phyloP scores from a whole-genome alignment of 495 filamentous ascomycete genomes.

The Jackrogersella minutella region DNA sequence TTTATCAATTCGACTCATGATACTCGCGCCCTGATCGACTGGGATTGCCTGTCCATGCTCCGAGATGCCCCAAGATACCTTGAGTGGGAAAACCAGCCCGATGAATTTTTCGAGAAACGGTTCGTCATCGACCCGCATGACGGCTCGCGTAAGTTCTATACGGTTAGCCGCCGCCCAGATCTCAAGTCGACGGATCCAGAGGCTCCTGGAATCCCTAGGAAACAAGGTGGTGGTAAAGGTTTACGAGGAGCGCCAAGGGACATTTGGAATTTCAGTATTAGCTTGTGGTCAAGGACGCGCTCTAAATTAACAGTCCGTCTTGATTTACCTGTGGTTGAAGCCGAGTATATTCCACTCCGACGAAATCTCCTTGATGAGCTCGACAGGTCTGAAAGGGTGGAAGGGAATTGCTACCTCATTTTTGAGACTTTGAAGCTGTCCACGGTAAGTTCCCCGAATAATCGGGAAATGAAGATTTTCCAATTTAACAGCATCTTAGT shows the following conservation, averaged over 20 bases:
- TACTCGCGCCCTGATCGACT: slow-evolving; percentile 66
- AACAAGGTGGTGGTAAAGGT: slow-evolving; percentile 37
- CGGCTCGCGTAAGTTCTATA: slow-evolving; percentile 71
- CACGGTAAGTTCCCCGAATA: slow-evolving; percentile 60
- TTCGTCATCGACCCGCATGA: slow-evolving; percentile 79
- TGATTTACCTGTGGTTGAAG: slow-evolving; percentile 80
- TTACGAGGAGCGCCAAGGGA: slow-evolving; percentile 31
- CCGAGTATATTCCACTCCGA: slow-evolving; percentile 73
- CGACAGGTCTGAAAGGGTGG: slow-evolving; percentile 44
- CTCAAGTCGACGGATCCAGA: slow-evolving; percentile 56
- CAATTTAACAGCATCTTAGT: slow-evolving; percentile 53
- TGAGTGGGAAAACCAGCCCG: slow-evolving; percentile 62
- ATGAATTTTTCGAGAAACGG: slow-evolving; percentile 66
- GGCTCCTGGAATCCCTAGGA: slow-evolving; percentile 45
- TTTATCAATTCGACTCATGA: slow-evolving; percentile 29
- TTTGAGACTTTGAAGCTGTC: slow-evolving; percentile 72
- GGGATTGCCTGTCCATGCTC: slow-evolving; percentile 63
- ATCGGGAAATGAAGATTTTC: not conserved
- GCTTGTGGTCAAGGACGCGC: slow-evolving; percentile 49
- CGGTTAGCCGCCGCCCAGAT: slow-evolving; percentile 50
- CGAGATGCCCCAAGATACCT: slow-evolving; percentile 21
- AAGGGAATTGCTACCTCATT: slow-evolving; percentile 56
- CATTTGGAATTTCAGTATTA: slow-evolving; percentile 57
- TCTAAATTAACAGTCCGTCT: slow-evolving; percentile 52
- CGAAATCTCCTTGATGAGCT: slow-evolving; percentile 80